Conservation (phyloP, 139 green algal species). For the Coccomyxa sp. region DNA sequence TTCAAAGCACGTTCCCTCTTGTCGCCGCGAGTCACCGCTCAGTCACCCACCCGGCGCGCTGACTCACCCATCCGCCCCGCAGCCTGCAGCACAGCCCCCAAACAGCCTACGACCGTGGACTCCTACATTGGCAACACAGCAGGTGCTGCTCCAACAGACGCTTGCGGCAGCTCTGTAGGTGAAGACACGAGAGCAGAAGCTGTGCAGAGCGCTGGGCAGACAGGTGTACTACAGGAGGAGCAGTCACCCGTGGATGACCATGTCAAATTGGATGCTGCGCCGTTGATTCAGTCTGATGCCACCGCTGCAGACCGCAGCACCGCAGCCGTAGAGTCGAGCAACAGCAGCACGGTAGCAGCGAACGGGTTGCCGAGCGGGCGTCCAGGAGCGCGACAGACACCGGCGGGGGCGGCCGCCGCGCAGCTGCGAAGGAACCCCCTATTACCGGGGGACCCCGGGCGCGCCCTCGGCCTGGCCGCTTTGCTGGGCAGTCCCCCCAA, state of each 20-base stretch:
- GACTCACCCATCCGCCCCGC: background rate
- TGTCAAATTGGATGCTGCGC: background rate
- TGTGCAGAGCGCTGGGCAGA: background rate
- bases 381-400: background rate
- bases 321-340: background rate
- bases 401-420: too few species aligned
- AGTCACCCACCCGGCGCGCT: background rate
- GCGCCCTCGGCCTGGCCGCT: too few species aligned
- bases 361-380: background rate
- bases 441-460: too few species aligned
- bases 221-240: background rate
- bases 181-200: background rate
- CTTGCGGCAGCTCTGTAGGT: background rate
- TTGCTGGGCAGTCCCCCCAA: too few species aligned
- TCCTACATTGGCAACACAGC: too few species aligned
- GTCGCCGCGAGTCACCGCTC: background rate
- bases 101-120: background rate
- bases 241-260: background rate
- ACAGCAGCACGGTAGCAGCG: background rate
- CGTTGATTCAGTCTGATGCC: background rate
- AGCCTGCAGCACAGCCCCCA: background rate
- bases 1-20: constrained; percentile 1
- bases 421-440: too few species aligned
- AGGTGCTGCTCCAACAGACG: background rate
- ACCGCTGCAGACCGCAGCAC: too few species aligned